A percentile compares a stretch with the other conserved stretches of the same genome.
These are phyloP conservation scores for Apiotrichum gracile DNA, from an alignment of 1,284 basidiomycete species.

Conservation along the genomic window DNA sequence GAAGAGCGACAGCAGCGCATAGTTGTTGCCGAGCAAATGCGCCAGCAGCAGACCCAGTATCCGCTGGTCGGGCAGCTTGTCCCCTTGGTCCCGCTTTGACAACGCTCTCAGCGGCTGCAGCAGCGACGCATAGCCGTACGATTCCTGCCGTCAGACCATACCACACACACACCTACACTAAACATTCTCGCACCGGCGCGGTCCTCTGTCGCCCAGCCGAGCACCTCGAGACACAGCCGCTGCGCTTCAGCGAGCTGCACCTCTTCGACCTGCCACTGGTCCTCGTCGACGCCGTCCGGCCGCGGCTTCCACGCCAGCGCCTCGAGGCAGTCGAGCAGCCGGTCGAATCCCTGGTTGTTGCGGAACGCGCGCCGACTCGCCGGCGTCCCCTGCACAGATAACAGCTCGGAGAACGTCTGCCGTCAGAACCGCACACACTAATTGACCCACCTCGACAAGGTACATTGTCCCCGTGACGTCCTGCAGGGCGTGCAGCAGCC, in stretches of 20 bases:
- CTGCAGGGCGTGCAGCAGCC: constrained; percentile 23
- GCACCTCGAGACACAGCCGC: constrained; percentile 32
- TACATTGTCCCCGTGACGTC: constrained; percentile 25
- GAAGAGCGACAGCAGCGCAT: constrained; percentile 31
- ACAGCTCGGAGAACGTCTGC: constrained; percentile 38
- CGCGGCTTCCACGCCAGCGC: constrained; percentile 22
- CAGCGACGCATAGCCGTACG: constrained; percentile 29
- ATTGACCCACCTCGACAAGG: constrained; percentile 32
- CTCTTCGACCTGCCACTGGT: constrained; percentile 36
- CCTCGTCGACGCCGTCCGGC: constrained; percentile 14
- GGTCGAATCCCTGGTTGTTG: constrained; percentile 18
- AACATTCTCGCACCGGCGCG: constrained; percentile 25
- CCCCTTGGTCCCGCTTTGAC: neutral
- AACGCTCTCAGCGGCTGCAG: constrained; percentile 11
- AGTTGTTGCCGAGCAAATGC: constrained; percentile 39
- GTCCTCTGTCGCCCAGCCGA: constrained; percentile 35
- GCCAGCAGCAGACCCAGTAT: constrained; percentile 35
- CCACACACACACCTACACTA: constrained; percentile 18
- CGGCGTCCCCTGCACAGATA: constrained; percentile 19
- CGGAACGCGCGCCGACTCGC: constrained; percentile 25
- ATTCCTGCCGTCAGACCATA: constrained; percentile 13
- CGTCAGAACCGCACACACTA: neutral
- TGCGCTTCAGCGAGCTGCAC: constrained; percentile 40
- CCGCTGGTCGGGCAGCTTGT: constrained; percentile 15
- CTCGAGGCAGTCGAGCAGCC: constrained; percentile 18